Evolutionary conservation across 169 alveolate species (phyloP), one percentile per base, ranked within the genome.

Genomic region (Eimeria tenella): DNA sequence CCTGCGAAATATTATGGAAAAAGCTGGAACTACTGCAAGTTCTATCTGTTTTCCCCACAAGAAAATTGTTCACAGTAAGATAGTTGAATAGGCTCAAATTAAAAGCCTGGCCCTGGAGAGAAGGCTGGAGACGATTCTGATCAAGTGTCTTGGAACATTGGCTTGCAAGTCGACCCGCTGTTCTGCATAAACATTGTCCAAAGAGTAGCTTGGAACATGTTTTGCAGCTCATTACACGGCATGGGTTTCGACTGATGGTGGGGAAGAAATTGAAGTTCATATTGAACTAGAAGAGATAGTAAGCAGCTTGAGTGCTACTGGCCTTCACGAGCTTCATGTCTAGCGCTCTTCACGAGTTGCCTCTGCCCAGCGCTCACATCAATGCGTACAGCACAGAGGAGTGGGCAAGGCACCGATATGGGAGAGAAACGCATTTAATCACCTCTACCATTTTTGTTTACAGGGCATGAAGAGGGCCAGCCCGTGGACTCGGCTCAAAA

Each of bases 31-130:
- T 4, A 7, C 52, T 49, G 31, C 63, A 2, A 50, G 62, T 42
- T 25, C 49, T 19, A 56, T 74, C 52, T 74, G 84, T 15, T 74
- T 74, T 60, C 84, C 17, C n/a, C 84, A 74, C 84, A 17, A 0
- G 3, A 60, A 60, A 56, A 56, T 42, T 49, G 17, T 49, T 60
- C 5, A 1, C 0, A 49, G 84, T 74, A 31, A 74, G 60, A 19
- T 60, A 3, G 52, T 50, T 25, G 9, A 5, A 11, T 31, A 31
- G 42, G 42, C 42, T 31, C 42, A 31, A 31, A 31, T 31, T 31
- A 31, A 31, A 31, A 31, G 42, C 42, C 4, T 31, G 42, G 42
- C 42, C 42, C 42, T 31, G 42, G 42, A 31, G 42, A 31, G 4
- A 31, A 31, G 42, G 42, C 42, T 31, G 42, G 42, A 31, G 42